Percentiles rank a stretch among this genome's conserved stretches.
Evolutionary conservation across 208 protist genomes (phyloP).

Genomic region (Trypanosoma scelopori): DNA sequence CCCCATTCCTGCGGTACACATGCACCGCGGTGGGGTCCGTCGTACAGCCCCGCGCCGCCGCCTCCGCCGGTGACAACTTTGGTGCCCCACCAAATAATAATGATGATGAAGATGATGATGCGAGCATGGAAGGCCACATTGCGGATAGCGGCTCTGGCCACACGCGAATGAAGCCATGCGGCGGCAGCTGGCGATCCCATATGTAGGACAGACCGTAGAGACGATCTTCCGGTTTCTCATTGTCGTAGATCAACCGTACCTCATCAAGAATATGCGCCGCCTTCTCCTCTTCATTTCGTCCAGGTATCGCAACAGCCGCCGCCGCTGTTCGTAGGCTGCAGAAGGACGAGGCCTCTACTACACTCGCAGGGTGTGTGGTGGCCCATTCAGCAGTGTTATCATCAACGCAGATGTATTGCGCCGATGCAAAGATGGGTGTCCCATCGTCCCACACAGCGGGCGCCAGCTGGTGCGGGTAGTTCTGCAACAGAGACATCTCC

Average conservation of each 20-base stretch:
- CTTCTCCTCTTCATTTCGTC: neutral
- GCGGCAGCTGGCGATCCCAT: constrained; percentile 68
- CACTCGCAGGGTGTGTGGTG: constrained; percentile 40
- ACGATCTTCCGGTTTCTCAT: constrained; percentile 15
- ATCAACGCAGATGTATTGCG: constrained; percentile 59
- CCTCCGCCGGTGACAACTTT: too few species aligned
- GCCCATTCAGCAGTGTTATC: constrained; percentile 30
- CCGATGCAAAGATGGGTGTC: constrained; percentile 18
- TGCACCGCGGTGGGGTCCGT: constrained; percentile 19
- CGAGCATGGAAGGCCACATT: constrained; percentile 66
- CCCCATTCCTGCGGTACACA: constrained; percentile 19
- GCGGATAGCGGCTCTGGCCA: constrained; percentile 51
- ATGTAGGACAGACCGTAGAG: constrained; percentile 77
- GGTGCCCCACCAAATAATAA: too few species aligned
- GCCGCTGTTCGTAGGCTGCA: constrained; percentile 37
- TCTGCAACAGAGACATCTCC: constrained; percentile 46
- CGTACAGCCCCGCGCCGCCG: neutral
- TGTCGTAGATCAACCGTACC: constrained; percentile 8
- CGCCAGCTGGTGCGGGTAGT: constrained; percentile 46
- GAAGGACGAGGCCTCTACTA: constrained; percentile 49
- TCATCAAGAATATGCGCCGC: constrained; percentile 9
- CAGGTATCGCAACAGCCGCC: constrained; percentile 6
- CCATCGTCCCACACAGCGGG: constrained; percentile 29
- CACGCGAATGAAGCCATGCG: constrained; percentile 69
- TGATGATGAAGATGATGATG: neutral